phyloP scores from a whole-genome alignment of 306 rosid genomes.

The Myrica gale region DNA sequence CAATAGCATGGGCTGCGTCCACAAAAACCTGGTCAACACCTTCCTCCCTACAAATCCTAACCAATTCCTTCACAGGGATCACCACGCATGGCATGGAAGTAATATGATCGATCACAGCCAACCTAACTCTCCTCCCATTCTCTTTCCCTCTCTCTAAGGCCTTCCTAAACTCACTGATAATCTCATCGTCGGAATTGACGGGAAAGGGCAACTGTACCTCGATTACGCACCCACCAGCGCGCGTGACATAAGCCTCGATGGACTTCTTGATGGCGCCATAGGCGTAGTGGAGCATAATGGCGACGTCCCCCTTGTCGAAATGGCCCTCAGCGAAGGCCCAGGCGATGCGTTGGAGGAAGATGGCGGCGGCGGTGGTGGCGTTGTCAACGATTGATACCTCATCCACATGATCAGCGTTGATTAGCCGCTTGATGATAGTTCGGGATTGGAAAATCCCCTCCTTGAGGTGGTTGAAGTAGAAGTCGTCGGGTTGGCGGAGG shows the following conservation, averaged over 20 bases:
- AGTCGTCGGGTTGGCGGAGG: constrained; percentile 79
- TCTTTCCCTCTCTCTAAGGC: constrained; percentile 71
- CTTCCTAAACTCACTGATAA: constrained; percentile 59
- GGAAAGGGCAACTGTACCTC: constrained; percentile 92
- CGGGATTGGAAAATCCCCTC: constrained; percentile 56
- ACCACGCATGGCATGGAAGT: constrained; percentile 97
- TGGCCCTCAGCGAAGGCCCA: constrained; percentile 75
- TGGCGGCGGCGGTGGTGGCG: constrained; percentile 99
- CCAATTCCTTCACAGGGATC: constrained; percentile 74
- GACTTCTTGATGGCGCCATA: constrained; percentile 92
- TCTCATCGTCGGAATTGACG: constrained; percentile 64
- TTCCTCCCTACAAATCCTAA: constrained; percentile 86
- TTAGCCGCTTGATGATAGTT: constrained; percentile 51
- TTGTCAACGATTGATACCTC: constrained; percentile 91
- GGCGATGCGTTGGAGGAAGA: constrained; percentile 76
- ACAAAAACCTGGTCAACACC: constrained; percentile 90
- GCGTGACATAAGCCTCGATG: constrained; percentile 77
- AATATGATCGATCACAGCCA: constrained; percentile 93
- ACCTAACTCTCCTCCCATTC: constrained; percentile 67
- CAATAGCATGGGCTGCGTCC: constrained; percentile 95
- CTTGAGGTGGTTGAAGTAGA: constrained; percentile 73
- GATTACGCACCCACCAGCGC: constrained; percentile 80
- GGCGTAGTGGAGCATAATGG: constrained; percentile 84
- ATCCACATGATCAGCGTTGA: constrained; percentile 70
- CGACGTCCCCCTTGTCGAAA: constrained; percentile 67